A percentile compares a stretch with the other conserved stretches of the same genome.
phyloP scores from a whole-genome alignment of 2,329 filamentous ascomycete species.

The Pseudogymnoascus sp. region DNA sequence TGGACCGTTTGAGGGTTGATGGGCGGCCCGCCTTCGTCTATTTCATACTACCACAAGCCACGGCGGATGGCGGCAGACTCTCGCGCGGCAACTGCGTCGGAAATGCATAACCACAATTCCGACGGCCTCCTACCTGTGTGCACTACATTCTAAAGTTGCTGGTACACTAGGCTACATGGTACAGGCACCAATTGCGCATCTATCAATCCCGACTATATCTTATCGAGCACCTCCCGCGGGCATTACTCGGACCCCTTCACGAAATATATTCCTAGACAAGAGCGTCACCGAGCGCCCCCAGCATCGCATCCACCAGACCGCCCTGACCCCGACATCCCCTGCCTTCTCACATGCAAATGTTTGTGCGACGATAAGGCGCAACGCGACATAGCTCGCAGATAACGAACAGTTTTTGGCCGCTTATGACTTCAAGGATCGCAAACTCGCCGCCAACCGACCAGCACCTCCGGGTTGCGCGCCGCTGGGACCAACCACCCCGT shows the following conservation, averaged over 20 bases:
- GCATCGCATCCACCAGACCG: neutral
- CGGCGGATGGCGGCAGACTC: slow-evolving; percentile 1
- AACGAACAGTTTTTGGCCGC: neutral
- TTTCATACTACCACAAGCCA: slow-evolving; percentile 1
- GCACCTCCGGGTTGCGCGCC: neutral
- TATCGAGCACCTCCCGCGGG: neutral
- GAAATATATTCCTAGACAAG: neutral
- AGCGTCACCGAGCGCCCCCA: neutral
- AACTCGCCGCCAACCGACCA: neutral
- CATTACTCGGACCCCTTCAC: neutral
- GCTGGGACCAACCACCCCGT: neutral
- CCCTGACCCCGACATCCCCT: slow-evolving; percentile 1
- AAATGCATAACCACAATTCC: slow-evolving; percentile 6
- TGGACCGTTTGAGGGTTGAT: slow-evolving; percentile 2
- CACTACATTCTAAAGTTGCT: neutral
- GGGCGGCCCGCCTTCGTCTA: slow-evolving; percentile 3
- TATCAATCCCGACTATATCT: neutral
- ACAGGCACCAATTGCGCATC: slow-evolving; percentile 1
- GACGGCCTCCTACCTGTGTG: neutral
- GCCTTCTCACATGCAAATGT: slow-evolving; percentile 6
- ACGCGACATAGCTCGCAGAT: slow-evolving; percentile 7
- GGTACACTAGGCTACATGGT: neutral
- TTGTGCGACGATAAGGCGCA: slow-evolving; percentile 8
- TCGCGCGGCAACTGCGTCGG: neutral
- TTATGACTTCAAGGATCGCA: neutral